Evolutionary conservation across 2,329 filamentous ascomycete genomes (phyloP).

Genomic region (Aureobasidium lini): DNA sequence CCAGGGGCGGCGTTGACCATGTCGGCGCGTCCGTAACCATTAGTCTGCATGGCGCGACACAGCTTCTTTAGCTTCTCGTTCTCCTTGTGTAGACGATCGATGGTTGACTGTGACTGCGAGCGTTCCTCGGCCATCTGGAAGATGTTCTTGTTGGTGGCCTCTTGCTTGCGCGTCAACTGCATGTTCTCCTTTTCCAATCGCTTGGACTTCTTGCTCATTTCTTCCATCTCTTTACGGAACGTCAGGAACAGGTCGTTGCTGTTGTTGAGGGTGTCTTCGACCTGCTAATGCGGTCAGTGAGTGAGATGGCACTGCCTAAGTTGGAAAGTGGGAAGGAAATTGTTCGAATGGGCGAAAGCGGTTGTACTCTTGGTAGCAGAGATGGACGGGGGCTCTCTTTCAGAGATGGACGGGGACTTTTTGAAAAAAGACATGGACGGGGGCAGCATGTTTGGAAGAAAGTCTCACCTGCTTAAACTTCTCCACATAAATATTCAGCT

Average conservation of each 20-base stretch:
- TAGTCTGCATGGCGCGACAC: conserved; percentile 92
- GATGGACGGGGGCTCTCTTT: background rate
- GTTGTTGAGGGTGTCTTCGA: conserved; percentile 97
- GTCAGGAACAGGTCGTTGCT: conserved; percentile 96
- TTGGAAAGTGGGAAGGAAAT: background rate
- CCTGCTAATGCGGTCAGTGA: conserved; percentile 55
- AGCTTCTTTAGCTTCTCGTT: conserved; percentile 88
- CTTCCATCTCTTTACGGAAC: conserved; percentile 98
- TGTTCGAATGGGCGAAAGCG: background rate
- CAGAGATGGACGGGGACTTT: background rate
- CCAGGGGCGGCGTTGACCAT: conserved; percentile 18
- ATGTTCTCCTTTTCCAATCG: conserved; percentile 95
- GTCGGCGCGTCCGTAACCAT: conserved; percentile 59
- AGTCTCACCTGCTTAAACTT: conserved; percentile 92
- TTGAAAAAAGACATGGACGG: background rate
- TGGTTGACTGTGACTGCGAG: conserved; percentile 63
- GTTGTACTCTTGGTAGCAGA: background rate
- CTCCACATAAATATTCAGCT: conserved; percentile 97
- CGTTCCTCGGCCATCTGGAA: conserved; percentile 96
- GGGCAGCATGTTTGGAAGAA: conserved; percentile 12
- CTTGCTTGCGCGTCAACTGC: conserved; percentile 82
- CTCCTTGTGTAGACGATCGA: conserved; percentile 75
- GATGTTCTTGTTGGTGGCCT: conserved; percentile 88
- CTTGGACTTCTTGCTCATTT: conserved; percentile 99
- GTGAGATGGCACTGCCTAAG: conserved; percentile 16